Evolutionary conservation across 2,329 filamentous ascomycete genomes (phyloP), one percentile per base, ranked within the genome.

Genomic region (Hymenoscyphus repandus): DNA sequence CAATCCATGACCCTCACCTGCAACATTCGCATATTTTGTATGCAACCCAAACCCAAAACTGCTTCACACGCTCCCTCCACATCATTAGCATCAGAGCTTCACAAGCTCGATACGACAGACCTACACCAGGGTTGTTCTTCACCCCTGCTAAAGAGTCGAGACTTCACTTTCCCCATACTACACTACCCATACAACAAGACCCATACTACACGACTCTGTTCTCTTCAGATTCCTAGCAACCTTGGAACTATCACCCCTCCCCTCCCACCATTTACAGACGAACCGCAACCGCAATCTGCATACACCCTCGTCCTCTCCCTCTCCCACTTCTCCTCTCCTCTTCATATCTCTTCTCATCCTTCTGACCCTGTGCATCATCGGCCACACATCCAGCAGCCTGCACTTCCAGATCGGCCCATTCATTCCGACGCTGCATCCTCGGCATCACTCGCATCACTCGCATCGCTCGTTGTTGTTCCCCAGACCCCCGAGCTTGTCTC

Each of bases 331-430:
- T 31, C 3, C 22, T 9, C 22, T 9, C 40, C 40, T 31, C 40
- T 31, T 20, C 22, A 9, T 12, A 13, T 20, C 9, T 41, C 39
- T 22, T 17, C 17, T 17, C 39, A 9, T 13, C 39, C 38, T 40
- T 15, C n/a, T 18, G 10, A 18, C 18, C 10, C 40, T 44, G 32
- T 43, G 42, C 42, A 47, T 27, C 47, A 49, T 47, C 36, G 41
- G 45, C 12, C 18, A 27, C 32, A 18, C 15, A 27, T 32, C 3
- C 50, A 48, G 34, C 34, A 38, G 3, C 32, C 39, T 33, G 33
- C 39, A 9, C 22, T 15, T n/a, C 18, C 22, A 18, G 13, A 17
- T 7, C n/a, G 1, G 44, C 15, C 27, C 40, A 43, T 15, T 43
- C 32, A 15, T 17, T 22, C 40, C 40, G 22, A 31, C 30, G 22